phyloP scores from a whole-genome alignment of 208 protist species.

The Crithidia bombi region DNA sequence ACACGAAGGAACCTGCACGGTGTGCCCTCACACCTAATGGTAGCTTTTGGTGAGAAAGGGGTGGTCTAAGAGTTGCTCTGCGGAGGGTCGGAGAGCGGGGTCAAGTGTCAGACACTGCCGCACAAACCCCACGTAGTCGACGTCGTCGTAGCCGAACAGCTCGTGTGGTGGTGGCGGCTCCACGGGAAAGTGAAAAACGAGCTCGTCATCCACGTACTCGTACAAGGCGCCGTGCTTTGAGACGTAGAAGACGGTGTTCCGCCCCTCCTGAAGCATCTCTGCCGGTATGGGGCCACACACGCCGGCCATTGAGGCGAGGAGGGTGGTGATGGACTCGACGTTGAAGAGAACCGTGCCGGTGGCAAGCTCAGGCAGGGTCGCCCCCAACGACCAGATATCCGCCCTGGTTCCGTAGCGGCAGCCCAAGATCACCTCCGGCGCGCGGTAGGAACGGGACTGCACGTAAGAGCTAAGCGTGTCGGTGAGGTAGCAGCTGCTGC shows the following conservation, averaged over 20 bases:
- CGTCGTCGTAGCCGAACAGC: conserved; percentile 58
- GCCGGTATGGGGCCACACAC: conserved; percentile 72
- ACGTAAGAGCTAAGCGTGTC: conserved; percentile 90
- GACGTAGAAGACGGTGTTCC: conserved; percentile 87
- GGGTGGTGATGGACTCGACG: conserved; percentile 67
- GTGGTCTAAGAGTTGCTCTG: conserved; percentile 64
- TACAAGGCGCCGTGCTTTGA: conserved; percentile 93
- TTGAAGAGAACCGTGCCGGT: conserved; percentile 89
- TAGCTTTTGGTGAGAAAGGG: conserved; percentile 60
- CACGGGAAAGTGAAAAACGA: conserved; percentile 63
- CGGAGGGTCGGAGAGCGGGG: conserved; percentile 56
- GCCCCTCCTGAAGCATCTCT: conserved; percentile 90
- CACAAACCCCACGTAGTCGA: conserved; percentile 79
- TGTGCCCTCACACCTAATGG: neutral
- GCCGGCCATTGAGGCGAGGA: conserved; percentile 65
- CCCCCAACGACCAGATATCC: conserved; percentile 93
- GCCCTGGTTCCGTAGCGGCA: conserved; percentile 81
- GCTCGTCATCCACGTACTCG: conserved; percentile 57
- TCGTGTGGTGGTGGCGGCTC: conserved; percentile 49
- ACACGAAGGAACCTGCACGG: neutral
- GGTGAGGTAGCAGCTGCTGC: conserved; percentile 78
- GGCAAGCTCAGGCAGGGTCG: conserved; percentile 95
- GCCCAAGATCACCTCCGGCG: conserved; percentile 92
- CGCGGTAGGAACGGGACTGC: conserved; percentile 93
- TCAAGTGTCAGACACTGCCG: conserved; percentile 67